Base-by-base conservation (phyloP, 139 green algal species). In the Coccomyxa sp. region DNA sequence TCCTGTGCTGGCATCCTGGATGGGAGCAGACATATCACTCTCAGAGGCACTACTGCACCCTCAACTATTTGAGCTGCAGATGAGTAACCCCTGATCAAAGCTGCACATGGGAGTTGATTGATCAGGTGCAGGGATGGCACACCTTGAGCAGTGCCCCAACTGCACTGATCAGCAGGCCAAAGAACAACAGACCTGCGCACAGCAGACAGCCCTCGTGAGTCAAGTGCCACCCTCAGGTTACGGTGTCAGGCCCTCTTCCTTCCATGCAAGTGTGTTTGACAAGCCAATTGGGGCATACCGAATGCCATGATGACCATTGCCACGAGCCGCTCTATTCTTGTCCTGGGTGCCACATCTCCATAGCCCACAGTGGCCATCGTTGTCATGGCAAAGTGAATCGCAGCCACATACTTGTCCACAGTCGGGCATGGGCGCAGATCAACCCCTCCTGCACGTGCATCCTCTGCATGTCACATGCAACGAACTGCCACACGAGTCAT, bases 341-440 rank as follows among this genome's bases (percentile, higher is more conserved):
- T 76, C 10, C 13, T 67, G 16, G 79, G 51, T 23, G 27, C 15
- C 0, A 75, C 60, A 67, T 82, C 79, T 45, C 79, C 79, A 82
- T 82, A 82, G 23, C 71, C 81, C 10, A 84, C 81, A 32, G 81
- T 84, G 67, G 59, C 58, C 68, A 84, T 84, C 21, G 68, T 84
- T 4, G 67, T 74, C 38, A 74, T 84, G 14, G 81, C 81, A 80
- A 84, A 84, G 18, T 80, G 51, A 12, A 84, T 25, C 0, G 79
- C 79, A n/a, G 60, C 59, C 21, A 83, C 71, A 30, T 83, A 83
- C 79, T 83, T 10, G 28, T 67, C 28, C 11, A 77, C 28, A 30
- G 60, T 21, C 14, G 60, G 60, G 13, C 59, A 60, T 28, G 27
- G 27, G 13, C 15, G 13, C 15, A 83, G 25, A 38, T 83, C 79